Evolutionary conservation across 768 basidiomycete species (phyloP).

Genomic region (Pisolithus albus): DNA sequence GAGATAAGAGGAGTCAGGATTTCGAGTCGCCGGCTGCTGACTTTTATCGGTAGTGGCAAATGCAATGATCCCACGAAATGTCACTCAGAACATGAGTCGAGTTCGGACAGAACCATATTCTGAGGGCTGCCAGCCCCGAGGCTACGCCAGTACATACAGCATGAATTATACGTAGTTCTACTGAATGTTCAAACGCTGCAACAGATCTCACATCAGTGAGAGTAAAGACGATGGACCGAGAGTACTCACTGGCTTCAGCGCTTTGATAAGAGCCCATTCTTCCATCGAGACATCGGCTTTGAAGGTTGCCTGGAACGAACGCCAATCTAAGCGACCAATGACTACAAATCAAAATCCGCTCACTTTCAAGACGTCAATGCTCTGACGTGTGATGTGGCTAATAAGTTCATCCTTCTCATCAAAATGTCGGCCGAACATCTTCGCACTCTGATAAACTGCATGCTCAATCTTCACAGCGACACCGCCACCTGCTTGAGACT

Average conservation of each 20-base stretch:
- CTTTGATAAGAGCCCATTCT: constrained; percentile 91
- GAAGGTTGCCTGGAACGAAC: constrained; percentile 59
- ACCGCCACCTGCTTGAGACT: constrained; percentile 89
- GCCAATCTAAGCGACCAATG: constrained; percentile 5
- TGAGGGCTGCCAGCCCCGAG: no score
- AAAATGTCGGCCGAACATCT: constrained; percentile 94
- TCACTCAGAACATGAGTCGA: neutral
- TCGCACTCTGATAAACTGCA: constrained; percentile 90
- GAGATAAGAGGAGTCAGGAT: neutral
- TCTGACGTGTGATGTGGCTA: constrained; percentile 84
- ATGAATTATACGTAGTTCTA: constrained; percentile 9
- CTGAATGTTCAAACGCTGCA: constrained; percentile 34
- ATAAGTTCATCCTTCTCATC: constrained; percentile 93
- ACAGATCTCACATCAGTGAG: neutral
- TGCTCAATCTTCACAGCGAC: constrained; percentile 99
- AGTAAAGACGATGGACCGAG: neutral
- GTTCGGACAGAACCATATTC: no score
- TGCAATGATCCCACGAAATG: constrained; percentile 9
- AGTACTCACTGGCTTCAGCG: constrained; percentile 64
- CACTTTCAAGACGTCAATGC: constrained; percentile 94
- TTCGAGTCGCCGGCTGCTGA: constrained; percentile 19
- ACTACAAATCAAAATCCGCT: neutral
- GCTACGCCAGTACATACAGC: no score
- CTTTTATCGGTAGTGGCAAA: constrained; percentile 7
- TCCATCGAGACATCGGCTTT: constrained; percentile 83